Conservation (phyloP, 768 basidiomycete species). For the Boletellus ananas region DNA sequence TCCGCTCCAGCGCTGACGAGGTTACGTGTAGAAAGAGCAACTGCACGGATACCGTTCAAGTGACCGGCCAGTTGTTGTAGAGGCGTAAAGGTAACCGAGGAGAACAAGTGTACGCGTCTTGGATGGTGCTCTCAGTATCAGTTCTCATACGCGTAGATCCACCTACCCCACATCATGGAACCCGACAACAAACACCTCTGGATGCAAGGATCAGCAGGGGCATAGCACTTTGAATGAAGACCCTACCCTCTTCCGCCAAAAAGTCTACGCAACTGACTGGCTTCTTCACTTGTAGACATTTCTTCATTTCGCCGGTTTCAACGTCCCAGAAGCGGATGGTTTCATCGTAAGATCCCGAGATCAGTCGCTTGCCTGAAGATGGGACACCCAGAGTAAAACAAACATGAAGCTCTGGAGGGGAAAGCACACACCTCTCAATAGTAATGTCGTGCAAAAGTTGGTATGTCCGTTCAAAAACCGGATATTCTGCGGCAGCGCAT, state of each 20-base stretch:
- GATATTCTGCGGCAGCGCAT: slow-evolving; percentile 71
- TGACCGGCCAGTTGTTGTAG: slow-evolving; percentile 83
- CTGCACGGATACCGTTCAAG: slow-evolving; percentile 85
- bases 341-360: slow-evolving; percentile 90
- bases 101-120: slow-evolving; percentile 86
- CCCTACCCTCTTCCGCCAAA: slow-evolving; percentile 67
- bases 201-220: slow-evolving; percentile 2
- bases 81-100: slow-evolving; percentile 78
- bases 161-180: slow-evolving; percentile 88
- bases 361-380: slow-evolving; percentile 61
- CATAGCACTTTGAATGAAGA: slow-evolving; percentile 10
- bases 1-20: slow-evolving; percentile 80
- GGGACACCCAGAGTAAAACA: background rate
- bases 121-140: background rate
- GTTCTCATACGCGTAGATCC: background rate
- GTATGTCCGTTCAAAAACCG: slow-evolving; percentile 81
- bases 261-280: slow-evolving; percentile 90
- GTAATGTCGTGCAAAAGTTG: slow-evolving; percentile 81
- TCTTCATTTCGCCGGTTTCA: slow-evolving; percentile 59
- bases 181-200: slow-evolving; percentile 88
- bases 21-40: slow-evolving; percentile 79
- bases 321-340: slow-evolving; percentile 93
- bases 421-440: slow-evolving; percentile 48
- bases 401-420: background rate
- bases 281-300: slow-evolving; percentile 80